Evolutionary conservation across 148 eudicot genomes (phyloP).

Genomic region (Cornus kousa): DNA sequence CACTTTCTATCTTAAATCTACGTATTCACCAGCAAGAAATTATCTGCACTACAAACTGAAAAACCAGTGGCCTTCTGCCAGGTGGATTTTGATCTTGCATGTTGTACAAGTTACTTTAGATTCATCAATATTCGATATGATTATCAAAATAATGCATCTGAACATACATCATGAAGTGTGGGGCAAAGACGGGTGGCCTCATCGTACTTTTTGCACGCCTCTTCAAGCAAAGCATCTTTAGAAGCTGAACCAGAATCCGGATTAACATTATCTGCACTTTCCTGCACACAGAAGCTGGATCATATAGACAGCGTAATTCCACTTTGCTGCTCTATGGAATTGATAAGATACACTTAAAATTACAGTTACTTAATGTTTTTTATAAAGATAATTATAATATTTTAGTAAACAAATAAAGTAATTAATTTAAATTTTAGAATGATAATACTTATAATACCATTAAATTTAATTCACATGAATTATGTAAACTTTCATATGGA

Average conservation of each 20-base stretch:
- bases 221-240: conserved; percentile 91
- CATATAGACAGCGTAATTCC: neutral
- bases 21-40: neutral
- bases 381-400: neutral
- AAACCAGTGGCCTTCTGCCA: conserved; percentile 7
- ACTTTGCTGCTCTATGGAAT: neutral
- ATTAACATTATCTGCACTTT: conserved; percentile 91
- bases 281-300: conserved; percentile 45
- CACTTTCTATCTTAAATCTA: neutral
- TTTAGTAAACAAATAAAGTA: neutral
- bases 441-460: too few relatives aligned
- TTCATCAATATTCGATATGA: neutral
- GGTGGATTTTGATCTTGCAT: neutral
- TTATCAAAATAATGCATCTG: neutral
- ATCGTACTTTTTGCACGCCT: conserved; percentile 93
- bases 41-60: neutral
- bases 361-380: neutral
- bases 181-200: conserved; percentile 89
- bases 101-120: too few relatives aligned
- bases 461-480: neutral
- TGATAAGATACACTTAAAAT: neutral
- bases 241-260: conserved; percentile 83
- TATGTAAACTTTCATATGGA: neutral
- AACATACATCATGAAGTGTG: conserved; percentile 90
- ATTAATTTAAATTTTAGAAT: too few relatives aligned